Conservation (phyloP, 2,329 filamentous ascomycete species). For the Exutisphaerella laricina region DNA sequence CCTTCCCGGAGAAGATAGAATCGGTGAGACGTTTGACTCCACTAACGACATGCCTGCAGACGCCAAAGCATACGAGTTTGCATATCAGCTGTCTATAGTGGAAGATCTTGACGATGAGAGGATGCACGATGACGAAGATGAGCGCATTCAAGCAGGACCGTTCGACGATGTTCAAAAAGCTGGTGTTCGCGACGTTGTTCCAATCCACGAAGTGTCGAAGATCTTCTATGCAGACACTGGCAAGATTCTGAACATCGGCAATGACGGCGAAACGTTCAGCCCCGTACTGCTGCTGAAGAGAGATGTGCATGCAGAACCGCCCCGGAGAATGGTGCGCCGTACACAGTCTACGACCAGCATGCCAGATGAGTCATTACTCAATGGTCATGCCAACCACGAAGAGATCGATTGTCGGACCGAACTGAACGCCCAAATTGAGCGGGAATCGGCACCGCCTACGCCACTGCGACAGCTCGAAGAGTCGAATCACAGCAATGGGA, state of each 20-base stretch:
- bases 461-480: conserved; percentile 8
- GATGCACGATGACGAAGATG: conserved; percentile 61
- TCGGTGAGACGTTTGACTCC: conserved; percentile 30
- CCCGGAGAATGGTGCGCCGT: conserved; percentile 51
- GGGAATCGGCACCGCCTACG: conserved; percentile 34
- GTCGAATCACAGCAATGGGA: not conserved
- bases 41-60: conserved; percentile 26
- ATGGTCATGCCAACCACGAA: conserved; percentile 20
- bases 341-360: conserved; percentile 16
- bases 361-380: conserved; percentile 11
- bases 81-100: conserved; percentile 74
- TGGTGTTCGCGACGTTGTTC: conserved; percentile 61
- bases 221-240: conserved; percentile 92
- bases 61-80: conserved; percentile 55
- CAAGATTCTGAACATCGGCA: conserved; percentile 77
- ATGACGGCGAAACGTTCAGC: conserved; percentile 62
- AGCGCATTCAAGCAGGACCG: conserved; percentile 49
- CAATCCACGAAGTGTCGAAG: conserved; percentile 73
- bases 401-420: conserved; percentile 39
- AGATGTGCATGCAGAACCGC: conserved; percentile 59
- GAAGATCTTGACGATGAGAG: conserved; percentile 74
- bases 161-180: conserved; percentile 58
- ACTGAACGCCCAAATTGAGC: conserved; percentile 41
- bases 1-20: conserved; percentile 28
- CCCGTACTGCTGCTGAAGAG: conserved; percentile 70